Conservation (phyloP, 2,329 filamentous ascomycete species). For the Cordyceps fumosorosea region DNA sequence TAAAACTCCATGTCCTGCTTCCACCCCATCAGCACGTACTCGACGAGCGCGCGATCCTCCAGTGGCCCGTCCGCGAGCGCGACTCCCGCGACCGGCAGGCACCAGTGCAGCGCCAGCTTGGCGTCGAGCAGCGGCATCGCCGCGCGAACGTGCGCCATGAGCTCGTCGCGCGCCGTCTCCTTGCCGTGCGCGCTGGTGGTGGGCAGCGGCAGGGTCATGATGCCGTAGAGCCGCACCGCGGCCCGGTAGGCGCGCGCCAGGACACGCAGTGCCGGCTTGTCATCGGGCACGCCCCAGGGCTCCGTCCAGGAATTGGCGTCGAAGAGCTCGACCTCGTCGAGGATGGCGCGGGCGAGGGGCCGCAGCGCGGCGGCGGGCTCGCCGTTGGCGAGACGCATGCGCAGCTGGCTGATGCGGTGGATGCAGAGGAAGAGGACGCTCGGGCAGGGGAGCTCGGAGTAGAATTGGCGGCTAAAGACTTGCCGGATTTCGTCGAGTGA, state of each 20-base stretch:
- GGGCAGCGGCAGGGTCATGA: background rate
- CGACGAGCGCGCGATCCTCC: background rate
- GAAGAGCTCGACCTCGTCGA: background rate
- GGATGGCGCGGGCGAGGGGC: background rate
- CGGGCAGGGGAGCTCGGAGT: slow-evolving; percentile 2
- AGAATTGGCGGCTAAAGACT: background rate
- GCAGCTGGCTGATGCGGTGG: background rate
- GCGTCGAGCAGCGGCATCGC: background rate
- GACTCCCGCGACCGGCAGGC: background rate
- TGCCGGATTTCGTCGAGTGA: background rate
- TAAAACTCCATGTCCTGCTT: background rate
- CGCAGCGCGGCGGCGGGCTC: background rate
- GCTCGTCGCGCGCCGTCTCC: background rate
- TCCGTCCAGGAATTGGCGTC: background rate
- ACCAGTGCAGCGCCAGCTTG: slow-evolving; percentile 1
- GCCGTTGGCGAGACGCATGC: background rate
- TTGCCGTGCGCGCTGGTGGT: background rate
- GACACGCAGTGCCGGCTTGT: background rate
- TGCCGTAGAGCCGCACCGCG: slow-evolving; percentile 1
- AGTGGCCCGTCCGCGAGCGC: background rate
- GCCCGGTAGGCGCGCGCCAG: slow-evolving; percentile 1
- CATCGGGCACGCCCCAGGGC: background rate
- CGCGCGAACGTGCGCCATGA: background rate
- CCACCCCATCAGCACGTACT: background rate
- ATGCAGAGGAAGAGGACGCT: background rate